Evolutionary conservation across 176 grass and related monocot species (phyloP).

Genomic region (Musa troglodytarum): DNA sequence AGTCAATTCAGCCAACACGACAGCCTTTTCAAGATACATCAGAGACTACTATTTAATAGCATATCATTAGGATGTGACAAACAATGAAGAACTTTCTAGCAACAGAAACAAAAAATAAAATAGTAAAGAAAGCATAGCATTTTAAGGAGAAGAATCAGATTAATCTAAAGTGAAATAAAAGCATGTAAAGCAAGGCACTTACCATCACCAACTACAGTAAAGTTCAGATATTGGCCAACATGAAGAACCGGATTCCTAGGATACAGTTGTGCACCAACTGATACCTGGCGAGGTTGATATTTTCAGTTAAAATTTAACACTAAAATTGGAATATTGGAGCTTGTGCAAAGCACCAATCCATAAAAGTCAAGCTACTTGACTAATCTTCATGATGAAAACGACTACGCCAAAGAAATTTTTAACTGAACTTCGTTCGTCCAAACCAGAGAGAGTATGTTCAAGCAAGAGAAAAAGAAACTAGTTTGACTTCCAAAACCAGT

Average conservation of each 20-base stretch:
- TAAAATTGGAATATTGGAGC: no score
- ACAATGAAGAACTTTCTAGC: neutral
- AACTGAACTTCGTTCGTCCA: neutral
- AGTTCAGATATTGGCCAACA: constrained; percentile 63
- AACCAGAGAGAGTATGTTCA: neutral
- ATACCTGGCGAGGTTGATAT: constrained; percentile 42
- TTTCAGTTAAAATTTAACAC: neutral
- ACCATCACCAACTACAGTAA: constrained; percentile 58
- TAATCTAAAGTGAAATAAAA: neutral
- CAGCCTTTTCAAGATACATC: no score
- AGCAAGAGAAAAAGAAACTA: neutral
- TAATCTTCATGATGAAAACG: neutral
- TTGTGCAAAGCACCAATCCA: no score
- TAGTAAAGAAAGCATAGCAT: neutral
- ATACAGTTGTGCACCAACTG: constrained; percentile 60
- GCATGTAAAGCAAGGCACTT: constrained; percentile 18
- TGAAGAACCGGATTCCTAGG: constrained; percentile 48
- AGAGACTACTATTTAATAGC: no score
- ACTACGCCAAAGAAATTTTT: neutral
- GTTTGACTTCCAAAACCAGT: neutral
- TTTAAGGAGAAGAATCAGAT: neutral
- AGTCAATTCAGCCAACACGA: no score
- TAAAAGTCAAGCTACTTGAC: neutral
- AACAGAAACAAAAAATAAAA: neutral
- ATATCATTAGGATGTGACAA: no score